phyloP scores from a whole-genome alignment of 225 moss, liverwort and hornwort species.

The Bryum argenteum region DNA sequence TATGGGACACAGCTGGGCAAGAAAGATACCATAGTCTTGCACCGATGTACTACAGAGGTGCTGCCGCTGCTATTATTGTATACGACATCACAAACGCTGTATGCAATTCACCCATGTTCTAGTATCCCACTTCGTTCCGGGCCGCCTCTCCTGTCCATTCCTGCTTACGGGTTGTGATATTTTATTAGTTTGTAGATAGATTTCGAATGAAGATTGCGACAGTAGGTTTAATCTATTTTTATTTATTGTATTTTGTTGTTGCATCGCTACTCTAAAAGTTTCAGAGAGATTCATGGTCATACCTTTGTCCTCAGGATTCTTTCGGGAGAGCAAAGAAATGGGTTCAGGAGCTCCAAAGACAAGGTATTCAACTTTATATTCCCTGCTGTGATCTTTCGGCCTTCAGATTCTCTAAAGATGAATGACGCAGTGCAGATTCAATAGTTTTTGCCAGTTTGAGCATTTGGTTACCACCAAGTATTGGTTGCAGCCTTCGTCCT shows the following conservation, averaged over 20 bases:
- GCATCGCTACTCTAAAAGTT: neutral
- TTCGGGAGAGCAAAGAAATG: slow-evolving; percentile 92
- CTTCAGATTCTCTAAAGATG: neutral
- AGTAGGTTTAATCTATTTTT: neutral
- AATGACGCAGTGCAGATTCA: neutral
- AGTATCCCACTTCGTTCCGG: neutral
- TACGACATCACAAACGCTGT: slow-evolving; percentile 96
- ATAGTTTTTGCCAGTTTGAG: neutral
- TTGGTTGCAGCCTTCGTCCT: neutral
- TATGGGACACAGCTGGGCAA: slow-evolving; percentile 99
- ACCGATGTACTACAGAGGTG: slow-evolving; percentile 98
- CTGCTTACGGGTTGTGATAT: neutral
- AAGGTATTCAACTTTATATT: slow-evolving; percentile 54
- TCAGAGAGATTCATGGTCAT: neutral
- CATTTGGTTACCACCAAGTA: neutral
- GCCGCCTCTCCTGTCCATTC: neutral
- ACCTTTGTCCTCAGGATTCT: slow-evolving; percentile 66
- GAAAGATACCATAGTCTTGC: slow-evolving; percentile 97
- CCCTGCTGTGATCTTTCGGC: neutral
- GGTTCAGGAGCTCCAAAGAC: slow-evolving; percentile 95
- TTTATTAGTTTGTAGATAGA: neutral
- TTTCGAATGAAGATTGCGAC: neutral
- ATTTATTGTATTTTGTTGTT: neutral
- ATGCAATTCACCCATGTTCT: slow-evolving; percentile 30
- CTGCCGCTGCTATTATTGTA: slow-evolving; percentile 94